phyloP scores from a whole-genome alignment of 495 filamentous ascomycete genomes.

The Mycothermus thermophilus region DNA sequence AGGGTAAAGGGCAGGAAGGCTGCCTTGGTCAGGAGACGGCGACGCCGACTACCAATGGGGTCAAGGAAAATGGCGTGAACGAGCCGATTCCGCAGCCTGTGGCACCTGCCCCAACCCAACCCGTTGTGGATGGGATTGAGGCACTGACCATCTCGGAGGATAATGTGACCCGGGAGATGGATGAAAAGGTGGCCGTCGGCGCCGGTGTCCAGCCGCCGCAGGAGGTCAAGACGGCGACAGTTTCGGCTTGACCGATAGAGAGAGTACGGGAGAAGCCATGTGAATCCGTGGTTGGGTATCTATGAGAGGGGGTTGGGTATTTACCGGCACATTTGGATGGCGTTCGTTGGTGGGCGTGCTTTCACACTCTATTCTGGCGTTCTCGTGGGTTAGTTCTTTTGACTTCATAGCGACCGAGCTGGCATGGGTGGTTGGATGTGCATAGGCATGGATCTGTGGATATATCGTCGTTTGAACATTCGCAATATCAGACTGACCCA shows the following conservation, averaged over 20 bases:
- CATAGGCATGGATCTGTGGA: too few species aligned
- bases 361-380: too few species aligned
- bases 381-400: too few species aligned
- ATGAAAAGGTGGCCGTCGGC: slow-evolving; percentile 12
- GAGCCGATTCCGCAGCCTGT: slow-evolving; percentile 4
- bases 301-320: not conserved
- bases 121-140: slow-evolving; percentile 9
- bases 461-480: too few species aligned
- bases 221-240: slow-evolving; percentile 2
- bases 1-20: slow-evolving; percentile 4
- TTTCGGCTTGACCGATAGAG: not conserved
- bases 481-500: too few species aligned
- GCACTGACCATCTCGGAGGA: slow-evolving; percentile 8
- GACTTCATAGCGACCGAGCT: too few species aligned
- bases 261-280: too few species aligned
- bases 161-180: slow-evolving; percentile 4
- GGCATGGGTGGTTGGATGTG: too few species aligned
- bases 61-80: too few species aligned
- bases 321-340: too few species aligned
- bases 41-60: too few species aligned
- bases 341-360: too few species aligned
- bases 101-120: not conserved
- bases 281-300: not conserved
- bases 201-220: slow-evolving; percentile 2
- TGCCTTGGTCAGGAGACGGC: slow-evolving; percentile 6